Evolutionary conservation across 108 stramenopile species (phyloP).

Genomic region (Mediolabrus comicus): DNA sequence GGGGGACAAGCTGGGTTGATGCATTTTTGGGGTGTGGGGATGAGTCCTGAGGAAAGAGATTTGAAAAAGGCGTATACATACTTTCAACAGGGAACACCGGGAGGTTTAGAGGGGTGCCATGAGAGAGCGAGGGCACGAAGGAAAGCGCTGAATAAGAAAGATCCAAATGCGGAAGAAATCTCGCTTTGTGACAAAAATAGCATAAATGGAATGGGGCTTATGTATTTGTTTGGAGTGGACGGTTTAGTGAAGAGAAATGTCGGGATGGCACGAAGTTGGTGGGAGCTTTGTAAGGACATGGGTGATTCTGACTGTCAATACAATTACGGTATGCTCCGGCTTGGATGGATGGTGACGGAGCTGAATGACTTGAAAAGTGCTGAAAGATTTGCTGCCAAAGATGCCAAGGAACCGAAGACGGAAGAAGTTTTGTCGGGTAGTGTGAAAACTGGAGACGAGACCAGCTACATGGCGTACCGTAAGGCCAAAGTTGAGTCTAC

Average conservation of each 20-base stretch:
- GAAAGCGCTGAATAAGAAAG: conserved; percentile 25
- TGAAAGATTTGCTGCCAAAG: conserved; percentile 3
- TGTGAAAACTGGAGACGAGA: conserved; percentile 5
- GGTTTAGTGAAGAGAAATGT: conserved; percentile 51
- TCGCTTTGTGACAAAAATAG: conserved; percentile 56
- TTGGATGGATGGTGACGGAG: conserved; percentile 82
- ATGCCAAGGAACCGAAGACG: conserved; percentile 1
- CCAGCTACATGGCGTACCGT: conserved; percentile 35
- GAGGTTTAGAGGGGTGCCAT: conserved; percentile 57
- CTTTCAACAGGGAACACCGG: conserved; percentile 67
- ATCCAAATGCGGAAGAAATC: conserved; percentile 22
- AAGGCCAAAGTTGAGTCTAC: neutral
- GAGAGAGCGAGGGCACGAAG: conserved; percentile 21
- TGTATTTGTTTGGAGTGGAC: conserved; percentile 70
- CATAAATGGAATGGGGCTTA: conserved; percentile 79
- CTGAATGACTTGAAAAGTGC: conserved; percentile 23
- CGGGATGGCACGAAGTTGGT: conserved; percentile 58
- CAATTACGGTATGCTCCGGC: conserved; percentile 81
- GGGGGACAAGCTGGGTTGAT: conserved; percentile 76
- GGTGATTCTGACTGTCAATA: conserved; percentile 75
- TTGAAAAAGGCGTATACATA: conserved; percentile 55
- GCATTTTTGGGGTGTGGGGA: conserved; percentile 80
- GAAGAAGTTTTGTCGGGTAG: neutral
- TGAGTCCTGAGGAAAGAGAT: conserved; percentile 49
- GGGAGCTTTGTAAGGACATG: conserved; percentile 66